Conservation (phyloP, 176 grass and related monocot species). For the Bothriochloa decipiens region DNA sequence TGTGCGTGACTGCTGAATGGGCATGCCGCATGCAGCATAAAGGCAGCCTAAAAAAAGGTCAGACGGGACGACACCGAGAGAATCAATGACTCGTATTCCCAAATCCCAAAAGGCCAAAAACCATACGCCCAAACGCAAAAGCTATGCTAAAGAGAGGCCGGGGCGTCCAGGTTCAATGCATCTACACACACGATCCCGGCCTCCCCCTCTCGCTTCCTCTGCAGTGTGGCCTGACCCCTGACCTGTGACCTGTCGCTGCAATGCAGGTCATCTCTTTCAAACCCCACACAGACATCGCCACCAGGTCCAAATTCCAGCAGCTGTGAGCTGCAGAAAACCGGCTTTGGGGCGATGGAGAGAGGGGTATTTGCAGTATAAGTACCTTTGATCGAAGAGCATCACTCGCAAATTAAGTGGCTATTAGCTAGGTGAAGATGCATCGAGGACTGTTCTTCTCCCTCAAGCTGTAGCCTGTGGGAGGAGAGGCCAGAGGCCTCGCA, state of each 20-base stretch:
- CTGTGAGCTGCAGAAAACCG: background rate
- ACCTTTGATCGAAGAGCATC: slow-evolving; percentile 30
- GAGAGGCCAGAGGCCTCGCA: slow-evolving; percentile 12
- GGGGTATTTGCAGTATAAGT: slow-evolving; percentile 43
- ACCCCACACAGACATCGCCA: background rate
- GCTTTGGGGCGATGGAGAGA: background rate
- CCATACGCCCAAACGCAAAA: slow-evolving; percentile 33
- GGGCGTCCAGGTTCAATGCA: slow-evolving; percentile 77
- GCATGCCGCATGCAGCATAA: slow-evolving; percentile 47
- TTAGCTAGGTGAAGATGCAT: slow-evolving; percentile 31
- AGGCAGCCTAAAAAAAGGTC: slow-evolving; percentile 11
- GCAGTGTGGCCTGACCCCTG: slow-evolving; percentile 26
- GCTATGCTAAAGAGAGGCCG: background rate
- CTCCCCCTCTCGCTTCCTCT: background rate
- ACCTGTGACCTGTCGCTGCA: slow-evolving; percentile 29
- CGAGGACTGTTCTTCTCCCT: slow-evolving; percentile 37
- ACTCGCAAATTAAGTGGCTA: background rate
- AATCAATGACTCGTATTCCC: slow-evolving; percentile 41
- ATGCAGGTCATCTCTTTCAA: slow-evolving; percentile 12
- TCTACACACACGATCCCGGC: background rate
- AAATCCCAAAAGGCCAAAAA: slow-evolving; percentile 16
- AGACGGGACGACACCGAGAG: slow-evolving; percentile 11
- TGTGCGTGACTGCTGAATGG: slow-evolving; percentile 37
- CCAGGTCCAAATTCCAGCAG: slow-evolving; percentile 1
- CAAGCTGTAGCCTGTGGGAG: slow-evolving; percentile 44